phyloP scores from a whole-genome alignment of 225 moss, liverwort and hornwort genomes.

The Neckera pumila region DNA sequence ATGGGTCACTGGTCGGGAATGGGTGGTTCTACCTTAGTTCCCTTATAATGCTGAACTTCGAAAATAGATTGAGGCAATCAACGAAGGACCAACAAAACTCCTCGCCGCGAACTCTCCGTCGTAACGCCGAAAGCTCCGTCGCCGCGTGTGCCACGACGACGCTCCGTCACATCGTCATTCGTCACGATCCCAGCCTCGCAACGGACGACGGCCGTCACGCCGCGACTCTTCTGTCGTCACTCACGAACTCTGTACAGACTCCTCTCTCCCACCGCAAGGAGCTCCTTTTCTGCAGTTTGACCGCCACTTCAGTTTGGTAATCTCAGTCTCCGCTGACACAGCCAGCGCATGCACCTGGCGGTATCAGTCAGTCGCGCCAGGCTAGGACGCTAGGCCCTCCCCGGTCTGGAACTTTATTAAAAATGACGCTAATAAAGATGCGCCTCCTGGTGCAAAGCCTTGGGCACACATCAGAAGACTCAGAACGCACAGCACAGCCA shows the following conservation, averaged over 20 bases:
- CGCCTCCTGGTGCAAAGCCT: neutral
- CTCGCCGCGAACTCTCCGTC: neutral
- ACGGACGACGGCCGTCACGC: neutral
- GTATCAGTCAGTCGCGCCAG: neutral
- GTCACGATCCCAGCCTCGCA: neutral
- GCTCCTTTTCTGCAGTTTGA: neutral
- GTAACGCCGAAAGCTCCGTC: neutral
- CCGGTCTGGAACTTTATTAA: neutral
- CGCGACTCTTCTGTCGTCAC: neutral
- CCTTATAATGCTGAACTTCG: neutral
- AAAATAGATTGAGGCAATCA: neutral
- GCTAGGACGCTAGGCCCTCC: no score
- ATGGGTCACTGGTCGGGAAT: no score
- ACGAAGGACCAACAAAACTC: neutral
- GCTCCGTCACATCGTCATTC: neutral
- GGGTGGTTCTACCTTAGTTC: no score
- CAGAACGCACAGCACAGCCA: neutral
- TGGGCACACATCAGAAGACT: neutral
- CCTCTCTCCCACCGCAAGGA: neutral
- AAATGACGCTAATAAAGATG: neutral
- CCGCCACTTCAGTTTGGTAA: neutral
- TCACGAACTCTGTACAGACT: neutral
- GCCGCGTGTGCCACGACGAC: neutral
- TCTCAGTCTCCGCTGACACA: neutral
- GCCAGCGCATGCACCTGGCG: neutral